Percentiles rank a stretch among this genome's conserved stretches.
Evolutionary conservation across 2,329 filamentous ascomycete species (phyloP).

Genomic region (Ceratocystis smalleyi): DNA sequence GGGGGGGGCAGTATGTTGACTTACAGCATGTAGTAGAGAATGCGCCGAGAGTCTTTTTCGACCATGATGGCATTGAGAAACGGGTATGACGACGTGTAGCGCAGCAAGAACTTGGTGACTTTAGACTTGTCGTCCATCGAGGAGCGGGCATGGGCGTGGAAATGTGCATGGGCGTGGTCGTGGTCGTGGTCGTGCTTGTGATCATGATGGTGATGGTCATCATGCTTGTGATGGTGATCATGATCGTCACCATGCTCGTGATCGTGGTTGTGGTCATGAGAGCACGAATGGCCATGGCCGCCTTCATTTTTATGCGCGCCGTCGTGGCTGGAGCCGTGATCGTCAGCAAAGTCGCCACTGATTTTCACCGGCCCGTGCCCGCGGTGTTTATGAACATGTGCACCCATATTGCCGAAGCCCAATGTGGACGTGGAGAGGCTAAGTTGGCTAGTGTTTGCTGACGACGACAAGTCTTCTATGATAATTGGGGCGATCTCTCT

Average conservation of each 20-base stretch:
- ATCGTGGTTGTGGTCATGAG: conserved; percentile 20
- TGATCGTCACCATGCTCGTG: conserved; percentile 19
- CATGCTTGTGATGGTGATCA: conserved; percentile 23
- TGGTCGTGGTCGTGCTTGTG: conserved; percentile 21
- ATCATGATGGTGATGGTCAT: conserved; percentile 21
- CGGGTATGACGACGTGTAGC: conserved; percentile 53
- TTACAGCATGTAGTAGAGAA: conserved; percentile 93
- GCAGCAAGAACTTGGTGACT: conserved; percentile 59
- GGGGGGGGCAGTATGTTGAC: conserved; percentile 23
- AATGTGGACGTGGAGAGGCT: not conserved
- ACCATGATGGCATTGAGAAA: conserved; percentile 71
- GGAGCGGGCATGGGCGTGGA: conserved; percentile 20
- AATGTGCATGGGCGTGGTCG: conserved; percentile 20
- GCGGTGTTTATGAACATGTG: conserved; percentile 4
- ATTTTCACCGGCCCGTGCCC: conserved; percentile 1
- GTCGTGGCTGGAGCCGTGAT: conserved; percentile 20
- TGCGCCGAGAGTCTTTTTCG: conserved; percentile 83
- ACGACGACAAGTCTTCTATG: conserved; percentile 8
- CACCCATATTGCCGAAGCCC: not conserved
- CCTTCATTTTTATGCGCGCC: conserved; percentile 20
- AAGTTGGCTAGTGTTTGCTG: not conserved
- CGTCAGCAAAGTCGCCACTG: not conserved
- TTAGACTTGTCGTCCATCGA: conserved; percentile 31
- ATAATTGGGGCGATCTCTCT: not conserved
- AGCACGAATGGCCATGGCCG: conserved; percentile 19